A percentile compares a stretch with the other conserved stretches of the same genome.
phyloP scores from a whole-genome alignment of 2,329 filamentous ascomycete species.

The Epichloe coenophiala region DNA sequence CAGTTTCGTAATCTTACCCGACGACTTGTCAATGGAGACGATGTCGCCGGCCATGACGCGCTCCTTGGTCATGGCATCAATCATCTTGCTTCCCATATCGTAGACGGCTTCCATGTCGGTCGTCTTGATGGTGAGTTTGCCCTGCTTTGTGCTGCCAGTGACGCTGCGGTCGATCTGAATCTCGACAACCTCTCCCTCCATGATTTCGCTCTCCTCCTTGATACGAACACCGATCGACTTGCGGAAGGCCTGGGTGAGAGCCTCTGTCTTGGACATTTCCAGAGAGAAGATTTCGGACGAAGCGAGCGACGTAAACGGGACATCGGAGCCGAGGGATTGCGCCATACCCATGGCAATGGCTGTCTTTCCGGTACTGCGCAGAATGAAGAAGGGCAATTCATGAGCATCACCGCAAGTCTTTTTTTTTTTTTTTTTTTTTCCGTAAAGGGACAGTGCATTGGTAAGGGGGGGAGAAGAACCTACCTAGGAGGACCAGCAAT shows the following conservation, averaged over 20 bases:
- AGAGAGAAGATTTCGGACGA: constrained; percentile 96
- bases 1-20: constrained; percentile 93
- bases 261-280: constrained; percentile 99
- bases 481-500: constrained; percentile 87
- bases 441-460: background rate
- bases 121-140: constrained; percentile 98
- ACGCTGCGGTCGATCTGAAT: constrained; percentile 97
- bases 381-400: too few species aligned
- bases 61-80: constrained; percentile 98
- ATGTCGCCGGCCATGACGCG: constrained; percentile 98
- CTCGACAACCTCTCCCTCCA: constrained; percentile 97
- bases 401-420: background rate
- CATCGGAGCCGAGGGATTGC: constrained; percentile 84
- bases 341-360: constrained; percentile 99
- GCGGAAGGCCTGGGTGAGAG: constrained; percentile 94
- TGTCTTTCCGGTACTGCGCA: constrained; percentile 82
- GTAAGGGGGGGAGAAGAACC: background rate
- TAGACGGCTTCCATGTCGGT: constrained; percentile 99
- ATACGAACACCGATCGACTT: constrained; percentile 97
- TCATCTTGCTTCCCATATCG: constrained; percentile 99
- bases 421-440: too few species aligned
- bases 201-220: constrained; percentile 98
- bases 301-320: constrained; percentile 91
- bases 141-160: constrained; percentile 92
- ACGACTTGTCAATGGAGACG: constrained; percentile 96